Conservation (phyloP, 2,329 filamentous ascomycete species). For the Arthrinium puccinioides region DNA sequence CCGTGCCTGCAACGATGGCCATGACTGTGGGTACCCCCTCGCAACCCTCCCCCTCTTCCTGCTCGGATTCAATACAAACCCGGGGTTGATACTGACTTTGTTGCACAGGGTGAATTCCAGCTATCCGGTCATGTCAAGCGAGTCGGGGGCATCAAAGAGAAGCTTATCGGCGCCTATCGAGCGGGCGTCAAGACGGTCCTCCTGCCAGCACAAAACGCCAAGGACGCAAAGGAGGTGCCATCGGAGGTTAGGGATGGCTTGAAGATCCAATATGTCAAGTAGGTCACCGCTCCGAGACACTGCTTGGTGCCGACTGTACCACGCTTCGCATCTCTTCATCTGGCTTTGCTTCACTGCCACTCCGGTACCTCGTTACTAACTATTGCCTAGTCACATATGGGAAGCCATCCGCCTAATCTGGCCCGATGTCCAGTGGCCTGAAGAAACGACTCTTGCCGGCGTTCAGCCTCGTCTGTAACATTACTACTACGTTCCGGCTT, state of each 20-base stretch:
- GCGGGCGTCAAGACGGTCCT: slow-evolving; percentile 94
- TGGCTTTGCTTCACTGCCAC: slow-evolving; percentile 7
- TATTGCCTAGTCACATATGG: slow-evolving; percentile 69
- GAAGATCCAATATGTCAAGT: slow-evolving; percentile 84
- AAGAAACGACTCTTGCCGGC: slow-evolving; percentile 55
- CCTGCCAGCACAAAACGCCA: slow-evolving; percentile 79
- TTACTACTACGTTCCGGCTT: no score
- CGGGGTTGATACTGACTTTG: slow-evolving; percentile 13
- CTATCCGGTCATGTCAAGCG: slow-evolving; percentile 86
- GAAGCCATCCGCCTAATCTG: slow-evolving; percentile 86
- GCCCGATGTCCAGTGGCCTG: slow-evolving; percentile 83
- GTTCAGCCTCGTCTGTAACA: slow-evolving; percentile 77
- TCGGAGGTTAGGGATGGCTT: slow-evolving; percentile 81
- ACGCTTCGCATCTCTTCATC: slow-evolving; percentile 1
- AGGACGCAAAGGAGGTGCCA: slow-evolving; percentile 87
- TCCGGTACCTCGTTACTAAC: slow-evolving; percentile 14
- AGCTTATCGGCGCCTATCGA: slow-evolving; percentile 86
- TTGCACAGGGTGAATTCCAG: slow-evolving; percentile 56
- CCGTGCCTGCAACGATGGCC: slow-evolving; percentile 84
- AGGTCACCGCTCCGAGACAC: slow-evolving; percentile 39
- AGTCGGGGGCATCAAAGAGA: slow-evolving; percentile 97
- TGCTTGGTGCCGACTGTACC: no score
- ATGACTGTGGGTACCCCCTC: slow-evolving; percentile 68
- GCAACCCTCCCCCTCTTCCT: slow-evolving; percentile 3
- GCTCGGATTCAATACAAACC: slow-evolving; percentile 11